Conservation (phyloP, 2,329 filamentous ascomycete genomes). For the Monilinia vaccinii-corymbosi region DNA sequence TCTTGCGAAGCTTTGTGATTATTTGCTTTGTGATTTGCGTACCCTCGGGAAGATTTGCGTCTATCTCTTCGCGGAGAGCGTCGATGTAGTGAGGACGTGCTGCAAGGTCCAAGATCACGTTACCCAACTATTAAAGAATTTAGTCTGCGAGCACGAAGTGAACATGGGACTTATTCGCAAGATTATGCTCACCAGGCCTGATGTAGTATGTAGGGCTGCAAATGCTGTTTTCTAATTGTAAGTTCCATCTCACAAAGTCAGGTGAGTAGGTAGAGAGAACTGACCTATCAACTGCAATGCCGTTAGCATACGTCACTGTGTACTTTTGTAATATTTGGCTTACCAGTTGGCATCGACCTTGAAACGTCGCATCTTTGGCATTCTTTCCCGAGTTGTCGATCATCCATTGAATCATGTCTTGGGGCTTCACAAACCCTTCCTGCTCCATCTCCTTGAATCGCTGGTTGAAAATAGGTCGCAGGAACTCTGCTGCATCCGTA, state of each 20-base stretch:
- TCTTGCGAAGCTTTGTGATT: constrained; percentile 22
- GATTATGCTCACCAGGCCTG: neutral
- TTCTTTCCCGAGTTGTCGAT: constrained; percentile 4
- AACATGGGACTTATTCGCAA: neutral
- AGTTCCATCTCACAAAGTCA: neutral
- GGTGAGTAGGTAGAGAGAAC: neutral
- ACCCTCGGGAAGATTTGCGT: constrained; percentile 27
- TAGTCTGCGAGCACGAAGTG: neutral
- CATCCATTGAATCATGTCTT: constrained; percentile 7
- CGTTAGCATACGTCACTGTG: neutral
- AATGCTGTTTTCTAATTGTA: neutral
- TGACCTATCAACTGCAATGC: neutral
- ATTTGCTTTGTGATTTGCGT: constrained; percentile 28
- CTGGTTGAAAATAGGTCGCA: neutral
- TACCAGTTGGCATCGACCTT: constrained; percentile 5
- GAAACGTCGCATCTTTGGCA: neutral
- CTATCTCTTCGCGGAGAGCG: constrained; percentile 16
- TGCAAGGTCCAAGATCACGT: constrained; percentile 39
- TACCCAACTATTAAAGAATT: neutral
- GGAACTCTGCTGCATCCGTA: neutral
- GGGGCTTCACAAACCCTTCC: neutral
- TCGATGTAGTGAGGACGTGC: constrained; percentile 36
- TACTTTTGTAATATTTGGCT: neutral
- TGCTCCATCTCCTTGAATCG: neutral
- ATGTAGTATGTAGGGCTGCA: neutral